Conservation (phyloP, 192 early-diverging fungal species). For the Gamsiella multidivaricata region DNA sequence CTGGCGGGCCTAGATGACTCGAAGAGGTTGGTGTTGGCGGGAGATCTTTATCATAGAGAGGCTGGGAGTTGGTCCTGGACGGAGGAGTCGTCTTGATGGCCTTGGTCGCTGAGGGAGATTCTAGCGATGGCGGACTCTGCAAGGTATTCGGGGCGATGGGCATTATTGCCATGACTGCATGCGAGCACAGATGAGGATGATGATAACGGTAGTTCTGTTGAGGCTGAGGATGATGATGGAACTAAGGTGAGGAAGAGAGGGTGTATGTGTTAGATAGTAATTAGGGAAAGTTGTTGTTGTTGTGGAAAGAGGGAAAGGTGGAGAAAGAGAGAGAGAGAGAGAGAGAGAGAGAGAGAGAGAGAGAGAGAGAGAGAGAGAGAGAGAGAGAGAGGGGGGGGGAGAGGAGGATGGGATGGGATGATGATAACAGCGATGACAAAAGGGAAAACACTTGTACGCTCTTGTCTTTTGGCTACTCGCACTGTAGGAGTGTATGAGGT, state of each 20-base stretch:
- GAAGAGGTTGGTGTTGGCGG: constrained; percentile 43
- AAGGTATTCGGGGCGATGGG: constrained; percentile 34
- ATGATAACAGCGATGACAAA: not conserved
- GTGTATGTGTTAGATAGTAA: not conserved
- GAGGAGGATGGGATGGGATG: not conserved
- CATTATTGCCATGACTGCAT: constrained; percentile 47
- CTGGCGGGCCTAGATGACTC: constrained; percentile 17
- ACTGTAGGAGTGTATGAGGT: no score
- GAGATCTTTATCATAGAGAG: constrained; percentile 48
- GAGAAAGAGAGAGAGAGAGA: not conserved
- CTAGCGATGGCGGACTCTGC: constrained; percentile 14
- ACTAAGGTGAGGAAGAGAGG: not conserved
- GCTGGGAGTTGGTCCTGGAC: constrained; percentile 28
- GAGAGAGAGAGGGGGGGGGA: not conserved
- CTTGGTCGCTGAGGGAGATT: constrained; percentile 20
- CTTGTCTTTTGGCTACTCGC: no score
- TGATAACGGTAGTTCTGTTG: no score
- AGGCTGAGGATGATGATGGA: not conserved
- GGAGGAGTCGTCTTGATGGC: constrained; percentile 27
- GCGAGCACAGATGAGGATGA: not conserved
- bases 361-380: not conserved
- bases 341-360: constrained; percentile 2
- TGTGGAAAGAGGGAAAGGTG: not conserved
- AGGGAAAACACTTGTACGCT: no score
- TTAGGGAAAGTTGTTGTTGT: no score